These are phyloP conservation scores for Tetradesmus lagerheimii DNA, from an alignment of 139 green algal species.

Conservation along the genomic window DNA sequence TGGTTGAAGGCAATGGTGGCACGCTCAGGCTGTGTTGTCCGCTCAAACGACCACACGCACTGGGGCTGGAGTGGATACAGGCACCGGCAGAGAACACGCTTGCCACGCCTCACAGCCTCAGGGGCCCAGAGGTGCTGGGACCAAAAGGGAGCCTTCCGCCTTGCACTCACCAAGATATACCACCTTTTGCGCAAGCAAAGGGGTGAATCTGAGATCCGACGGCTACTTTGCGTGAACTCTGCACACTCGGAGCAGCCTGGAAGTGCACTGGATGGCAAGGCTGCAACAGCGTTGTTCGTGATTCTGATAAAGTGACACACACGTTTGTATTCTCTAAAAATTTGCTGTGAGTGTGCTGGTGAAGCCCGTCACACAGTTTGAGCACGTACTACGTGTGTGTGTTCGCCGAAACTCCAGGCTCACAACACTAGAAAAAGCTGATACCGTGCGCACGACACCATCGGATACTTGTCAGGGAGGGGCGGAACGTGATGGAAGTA, in stretches of 20 bases:
- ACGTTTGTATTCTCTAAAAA: neutral
- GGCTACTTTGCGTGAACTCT: neutral
- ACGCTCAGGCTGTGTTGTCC: too few species aligned
- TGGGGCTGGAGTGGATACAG: neutral
- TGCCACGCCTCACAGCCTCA: neutral
- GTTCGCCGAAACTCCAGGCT: too few species aligned
- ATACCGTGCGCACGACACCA: too few species aligned
- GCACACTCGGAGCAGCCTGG: neutral
- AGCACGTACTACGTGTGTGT: too few species aligned
- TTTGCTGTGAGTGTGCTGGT: neutral
- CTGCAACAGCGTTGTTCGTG: neutral
- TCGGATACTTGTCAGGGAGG: too few species aligned
- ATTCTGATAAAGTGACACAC: neutral
- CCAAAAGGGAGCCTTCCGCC: neutral
- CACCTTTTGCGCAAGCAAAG: neutral
- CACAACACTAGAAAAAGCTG: too few species aligned
- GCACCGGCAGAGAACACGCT: neutral
- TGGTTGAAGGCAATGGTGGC: too few species aligned
- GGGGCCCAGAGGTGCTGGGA: neutral
- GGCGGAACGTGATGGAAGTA: too few species aligned
- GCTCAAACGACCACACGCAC: too few species aligned
- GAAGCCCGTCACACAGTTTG: neutral
- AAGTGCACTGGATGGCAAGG: neutral
- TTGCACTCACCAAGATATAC: neutral
- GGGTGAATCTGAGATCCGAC: neutral